A percentile compares a stretch with the other conserved stretches of the same genome.
These are phyloP conservation scores for Trichosporon inkin DNA, from an alignment of 1,284 basidiomycete species.

Conservation along the genomic window DNA sequence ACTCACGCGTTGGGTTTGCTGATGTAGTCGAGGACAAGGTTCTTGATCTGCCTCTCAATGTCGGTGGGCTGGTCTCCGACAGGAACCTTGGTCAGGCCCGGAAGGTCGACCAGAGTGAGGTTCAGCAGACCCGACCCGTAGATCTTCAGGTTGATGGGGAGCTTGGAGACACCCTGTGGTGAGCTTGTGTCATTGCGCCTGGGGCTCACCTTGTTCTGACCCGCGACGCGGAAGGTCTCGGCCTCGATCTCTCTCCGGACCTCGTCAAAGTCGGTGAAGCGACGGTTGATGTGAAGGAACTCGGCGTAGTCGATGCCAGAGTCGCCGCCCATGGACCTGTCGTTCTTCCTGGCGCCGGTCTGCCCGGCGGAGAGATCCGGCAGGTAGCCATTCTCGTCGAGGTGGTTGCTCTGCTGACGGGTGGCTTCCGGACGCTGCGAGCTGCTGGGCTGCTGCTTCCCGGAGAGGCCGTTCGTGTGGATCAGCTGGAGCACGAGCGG, in stretches of 20 bases:
- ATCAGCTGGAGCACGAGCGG: slow-evolving; percentile 94
- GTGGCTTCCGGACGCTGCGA: not conserved
- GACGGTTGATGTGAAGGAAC: slow-evolving; percentile 92
- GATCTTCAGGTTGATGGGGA: slow-evolving; percentile 91
- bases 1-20: slow-evolving; percentile 89
- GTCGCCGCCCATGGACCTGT: slow-evolving; percentile 32
- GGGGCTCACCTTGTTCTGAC: slow-evolving; percentile 74
- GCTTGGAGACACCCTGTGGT: slow-evolving; percentile 74
- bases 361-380: slow-evolving; percentile 35
- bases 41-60: slow-evolving; percentile 94
- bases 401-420: slow-evolving; percentile 1
- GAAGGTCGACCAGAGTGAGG: slow-evolving; percentile 91
- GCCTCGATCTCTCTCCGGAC: slow-evolving; percentile 96
- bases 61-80: slow-evolving; percentile 70
- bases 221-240: slow-evolving; percentile 95
- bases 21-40: slow-evolving; percentile 89
- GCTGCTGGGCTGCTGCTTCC: not conserved
- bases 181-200: not conserved
- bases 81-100: slow-evolving; percentile 88
- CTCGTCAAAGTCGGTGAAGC: slow-evolving; percentile 91
- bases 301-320: slow-evolving; percentile 82
- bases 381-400: slow-evolving; percentile 37
- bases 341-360: slow-evolving; percentile 19
- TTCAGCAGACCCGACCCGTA: slow-evolving; percentile 94
- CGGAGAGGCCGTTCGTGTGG: slow-evolving; percentile 62